Conservation (phyloP, 2,329 filamentous ascomycete species). For the Chaetothyriales sp. region DNA sequence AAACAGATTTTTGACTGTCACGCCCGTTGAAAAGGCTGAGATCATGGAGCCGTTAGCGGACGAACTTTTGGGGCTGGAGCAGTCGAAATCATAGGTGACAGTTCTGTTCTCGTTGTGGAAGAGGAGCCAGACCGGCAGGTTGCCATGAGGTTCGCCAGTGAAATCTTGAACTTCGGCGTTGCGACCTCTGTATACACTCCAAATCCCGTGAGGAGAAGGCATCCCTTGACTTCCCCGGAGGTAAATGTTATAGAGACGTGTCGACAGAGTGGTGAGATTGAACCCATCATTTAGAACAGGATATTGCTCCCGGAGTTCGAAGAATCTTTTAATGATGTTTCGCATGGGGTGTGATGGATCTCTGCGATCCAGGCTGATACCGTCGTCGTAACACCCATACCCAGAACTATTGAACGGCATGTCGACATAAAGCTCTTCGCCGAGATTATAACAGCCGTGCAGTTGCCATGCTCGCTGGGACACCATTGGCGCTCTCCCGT, state of each 20-base stretch:
- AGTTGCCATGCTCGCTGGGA: conserved; percentile 39
- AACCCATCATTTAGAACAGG: conserved; percentile 38
- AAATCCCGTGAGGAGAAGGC: conserved; percentile 35
- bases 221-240: conserved; percentile 30
- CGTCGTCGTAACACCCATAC: conserved; percentile 36
- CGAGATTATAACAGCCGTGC: conserved; percentile 40
- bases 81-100: conserved; percentile 35
- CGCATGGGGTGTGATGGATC: conserved; percentile 39
- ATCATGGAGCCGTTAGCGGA: conserved; percentile 22
- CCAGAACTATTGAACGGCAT: conserved; percentile 34
- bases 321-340: conserved; percentile 38
- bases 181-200: conserved; percentile 33
- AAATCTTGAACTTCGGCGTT: conserved; percentile 31
- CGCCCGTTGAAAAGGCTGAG: conserved; percentile 33
- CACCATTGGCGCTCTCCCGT: conserved; percentile 34
- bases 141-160: conserved; percentile 19
- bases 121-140: conserved; percentile 20
- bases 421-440: conserved; percentile 33
- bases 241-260: conserved; percentile 29
- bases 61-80: conserved; percentile 20
- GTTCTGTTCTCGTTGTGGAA: conserved; percentile 22
- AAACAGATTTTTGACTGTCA: conserved; percentile 40
- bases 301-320: conserved; percentile 33
- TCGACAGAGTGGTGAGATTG: conserved; percentile 32
- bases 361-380: conserved; percentile 37